A percentile compares a stretch with the other conserved stretches of the same genome.
Evolutionary conservation across 148 eudicot genomes (phyloP).

Genomic region (Arbutus unedo): DNA sequence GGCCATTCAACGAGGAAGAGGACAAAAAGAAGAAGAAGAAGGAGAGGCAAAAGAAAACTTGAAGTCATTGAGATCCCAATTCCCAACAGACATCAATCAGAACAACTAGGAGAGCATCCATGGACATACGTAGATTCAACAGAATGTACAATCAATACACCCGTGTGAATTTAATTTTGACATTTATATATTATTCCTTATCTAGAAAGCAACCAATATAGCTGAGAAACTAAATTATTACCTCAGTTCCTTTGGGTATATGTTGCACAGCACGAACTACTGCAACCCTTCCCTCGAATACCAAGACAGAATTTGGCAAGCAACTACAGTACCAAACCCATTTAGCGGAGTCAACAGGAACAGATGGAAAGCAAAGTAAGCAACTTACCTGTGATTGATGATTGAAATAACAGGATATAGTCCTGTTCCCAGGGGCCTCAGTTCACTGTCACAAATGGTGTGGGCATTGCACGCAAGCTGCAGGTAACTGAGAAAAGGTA

Average conservation of each 20-base stretch:
- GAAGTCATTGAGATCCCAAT: not conserved
- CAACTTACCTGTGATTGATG: conserved; percentile 81
- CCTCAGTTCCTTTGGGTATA: conserved; percentile 95
- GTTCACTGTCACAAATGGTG: conserved; percentile 83
- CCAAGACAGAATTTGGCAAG: conserved; percentile 80
- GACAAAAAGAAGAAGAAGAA: not conserved
- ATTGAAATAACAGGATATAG: conserved; percentile 70
- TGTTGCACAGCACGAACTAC: conserved; percentile 78
- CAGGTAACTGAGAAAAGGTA: conserved; percentile 21
- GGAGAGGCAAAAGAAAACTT: not conserved
- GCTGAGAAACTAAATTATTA: conserved; percentile 29
- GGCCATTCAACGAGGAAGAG: not conserved
- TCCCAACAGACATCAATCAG: too few species aligned
- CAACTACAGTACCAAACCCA: conserved; percentile 53
- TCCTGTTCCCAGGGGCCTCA: conserved; percentile 85
- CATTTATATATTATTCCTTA: not conserved
- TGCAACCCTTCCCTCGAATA: conserved; percentile 78
- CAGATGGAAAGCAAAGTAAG: not conserved
- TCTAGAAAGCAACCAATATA: not conserved
- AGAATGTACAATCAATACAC: not conserved
- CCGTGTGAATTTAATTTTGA: not conserved
- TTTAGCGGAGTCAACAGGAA: conserved; percentile 13
- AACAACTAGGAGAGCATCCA: too few species aligned
- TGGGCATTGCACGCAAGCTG: conserved; percentile 98
- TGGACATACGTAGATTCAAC: not conserved